Base-by-base conservation (phyloP, 2,329 filamentous ascomycete genomes). In the Xylariaceae sp. region DNA sequence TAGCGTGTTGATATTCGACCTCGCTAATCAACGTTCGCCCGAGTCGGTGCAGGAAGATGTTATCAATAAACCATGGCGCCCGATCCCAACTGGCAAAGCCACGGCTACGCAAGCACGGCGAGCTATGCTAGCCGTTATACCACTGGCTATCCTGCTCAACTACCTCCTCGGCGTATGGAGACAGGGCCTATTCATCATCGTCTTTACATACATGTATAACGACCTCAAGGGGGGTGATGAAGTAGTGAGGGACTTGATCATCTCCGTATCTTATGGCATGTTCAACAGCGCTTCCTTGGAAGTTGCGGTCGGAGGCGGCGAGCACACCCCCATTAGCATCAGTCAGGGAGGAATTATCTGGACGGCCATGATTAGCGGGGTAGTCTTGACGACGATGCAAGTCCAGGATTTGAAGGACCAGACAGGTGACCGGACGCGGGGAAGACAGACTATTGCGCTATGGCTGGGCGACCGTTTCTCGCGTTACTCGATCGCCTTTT, bases 1-100 rank as follows among this genome's bases (percentile, higher is more conserved):
- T 35, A 61, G 52, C 39, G 44, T 59, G 17, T 46, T 62, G 22
- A 32, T 57, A 29, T 63, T 62, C 51, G 51, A 57, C 33, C 39
- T 63, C 13, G 41, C 52, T 9, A 63, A 63, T 43, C 60, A 63
- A 40, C 44, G 53, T 9, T 49, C 44, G 2, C 45, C 53, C 16
- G 48, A 53, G 19, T 59, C 59, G 4, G 43, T 63, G 9, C 6
- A 49, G 3, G 61, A 63, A 45, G 61, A 64, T 37, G 12, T 34
- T 3, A 19, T 62, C 22, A 64, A 64, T 40, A 64, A 63, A 37
- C 54, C 59, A 8, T 55, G 49, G 50, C 54, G 59, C 1, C 54
- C 59, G 1, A 49, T 63, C n/a, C 57, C 60, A 11, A 29, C 22
- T 4, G 37, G 37, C 12, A 2, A 52, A 3, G 26, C 60, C 15